A percentile compares a stretch with the other conserved stretches of the same genome.
Conservation (phyloP, 1,139 yeast genomes). For the Debaryomyces subglobosus region DNA sequence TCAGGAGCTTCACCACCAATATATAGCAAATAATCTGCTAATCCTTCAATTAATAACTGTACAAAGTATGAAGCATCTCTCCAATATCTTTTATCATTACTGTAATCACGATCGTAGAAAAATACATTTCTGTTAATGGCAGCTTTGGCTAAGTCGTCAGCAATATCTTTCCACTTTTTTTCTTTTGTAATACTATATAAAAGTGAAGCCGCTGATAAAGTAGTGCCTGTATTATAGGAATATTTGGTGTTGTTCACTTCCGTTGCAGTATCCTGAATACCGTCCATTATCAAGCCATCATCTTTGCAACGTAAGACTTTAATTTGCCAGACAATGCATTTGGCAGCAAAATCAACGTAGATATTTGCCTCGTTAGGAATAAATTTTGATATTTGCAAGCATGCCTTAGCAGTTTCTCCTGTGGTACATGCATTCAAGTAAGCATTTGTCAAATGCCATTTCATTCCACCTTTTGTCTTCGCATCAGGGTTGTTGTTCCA, state of each 20-base stretch:
- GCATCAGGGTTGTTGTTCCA: constrained; percentile 52
- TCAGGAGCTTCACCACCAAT: constrained; percentile 50
- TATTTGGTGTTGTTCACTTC: constrained; percentile 56
- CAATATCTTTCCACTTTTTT: constrained; percentile 56
- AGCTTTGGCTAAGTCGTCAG: constrained; percentile 63
- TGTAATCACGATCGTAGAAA: constrained; percentile 69
- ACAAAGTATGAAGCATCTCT: constrained; percentile 67
- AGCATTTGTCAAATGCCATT: constrained; percentile 65
- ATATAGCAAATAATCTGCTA: constrained; percentile 63
- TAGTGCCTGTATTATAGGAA: constrained; percentile 73
- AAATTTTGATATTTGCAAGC: constrained; percentile 59
- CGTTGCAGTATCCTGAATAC: constrained; percentile 54
- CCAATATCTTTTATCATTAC: constrained; percentile 60
- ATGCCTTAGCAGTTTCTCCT: constrained; percentile 71
- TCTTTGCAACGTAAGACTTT: constrained; percentile 52
- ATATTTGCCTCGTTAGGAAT: constrained; percentile 48
- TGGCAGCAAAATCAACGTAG: constrained; percentile 56
- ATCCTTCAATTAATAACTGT: constrained; percentile 67
- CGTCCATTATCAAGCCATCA: constrained; percentile 65
- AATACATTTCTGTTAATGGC: constrained; percentile 58
- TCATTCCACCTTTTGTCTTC: constrained; percentile 58
- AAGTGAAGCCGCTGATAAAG: constrained; percentile 57
- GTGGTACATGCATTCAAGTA: constrained; percentile 71
- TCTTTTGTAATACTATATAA: constrained; percentile 58
- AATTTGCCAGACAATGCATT: constrained; percentile 59